These are phyloP conservation scores for Fusarium tricinctum DNA, from an alignment of 2,329 filamentous ascomycete genomes.

Conservation along the genomic window DNA sequence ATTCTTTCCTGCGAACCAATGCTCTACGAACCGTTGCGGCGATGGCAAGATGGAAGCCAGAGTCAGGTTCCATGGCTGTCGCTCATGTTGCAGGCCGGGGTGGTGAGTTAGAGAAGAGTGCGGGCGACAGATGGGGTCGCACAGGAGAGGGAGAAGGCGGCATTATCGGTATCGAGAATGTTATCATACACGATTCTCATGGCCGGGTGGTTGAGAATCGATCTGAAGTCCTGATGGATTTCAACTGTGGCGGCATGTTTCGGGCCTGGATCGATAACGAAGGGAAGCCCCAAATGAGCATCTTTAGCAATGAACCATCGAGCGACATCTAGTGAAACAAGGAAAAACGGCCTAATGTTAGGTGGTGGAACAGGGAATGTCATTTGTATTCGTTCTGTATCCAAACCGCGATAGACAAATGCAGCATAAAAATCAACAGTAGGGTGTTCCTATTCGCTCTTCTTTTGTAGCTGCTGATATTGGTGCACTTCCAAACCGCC, in stretches of 20 bases:
- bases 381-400: constrained; percentile 47
- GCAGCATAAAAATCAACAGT: constrained; percentile 27
- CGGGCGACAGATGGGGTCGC: constrained; percentile 78
- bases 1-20: constrained; percentile 82
- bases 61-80: constrained; percentile 70
- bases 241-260: constrained; percentile 91
- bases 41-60: constrained; percentile 74
- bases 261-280: constrained; percentile 79
- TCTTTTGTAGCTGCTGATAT: constrained; percentile 19
- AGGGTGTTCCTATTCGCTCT: constrained; percentile 22
- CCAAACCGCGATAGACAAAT: constrained; percentile 33
- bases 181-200: constrained; percentile 60
- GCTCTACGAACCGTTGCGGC: constrained; percentile 81
- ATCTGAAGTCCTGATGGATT: constrained; percentile 77
- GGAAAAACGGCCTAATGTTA: not conserved
- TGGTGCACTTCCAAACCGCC: constrained; percentile 15
- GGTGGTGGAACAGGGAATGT: constrained; percentile 41
- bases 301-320: constrained; percentile 52
- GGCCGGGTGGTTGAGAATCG: constrained; percentile 59
- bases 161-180: constrained; percentile 83
- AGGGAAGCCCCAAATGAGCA: constrained; percentile 68
- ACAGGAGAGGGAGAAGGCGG: constrained; percentile 87
- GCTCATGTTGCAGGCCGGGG: constrained; percentile 75
- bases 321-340: constrained; percentile 38
- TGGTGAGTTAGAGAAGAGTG: constrained; percentile 81